These are phyloP conservation scores for Calonectria montana DNA, from an alignment of 2,329 filamentous ascomycete species.

Conservation along the genomic window DNA sequence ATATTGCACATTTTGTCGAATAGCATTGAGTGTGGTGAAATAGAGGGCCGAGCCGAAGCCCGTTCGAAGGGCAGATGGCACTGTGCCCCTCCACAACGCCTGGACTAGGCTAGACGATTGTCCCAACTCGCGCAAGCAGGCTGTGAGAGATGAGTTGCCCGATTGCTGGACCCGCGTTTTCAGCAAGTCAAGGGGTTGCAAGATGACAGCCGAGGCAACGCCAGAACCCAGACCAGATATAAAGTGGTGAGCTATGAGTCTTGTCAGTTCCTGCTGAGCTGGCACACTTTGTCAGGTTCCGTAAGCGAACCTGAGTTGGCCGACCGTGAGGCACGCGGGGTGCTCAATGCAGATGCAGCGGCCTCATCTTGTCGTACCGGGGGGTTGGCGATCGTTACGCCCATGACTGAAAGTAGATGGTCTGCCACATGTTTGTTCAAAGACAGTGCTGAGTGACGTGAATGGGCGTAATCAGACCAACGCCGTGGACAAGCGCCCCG, in stretches of 20 bases:
- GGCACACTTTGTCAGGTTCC: constrained; percentile 10
- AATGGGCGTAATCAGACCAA: constrained; percentile 34
- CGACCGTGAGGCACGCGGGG: constrained; percentile 31
- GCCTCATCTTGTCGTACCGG: constrained; percentile 37
- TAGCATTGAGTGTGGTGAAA: constrained; percentile 86
- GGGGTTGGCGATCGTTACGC: constrained; percentile 36
- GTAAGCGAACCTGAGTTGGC: constrained; percentile 42
- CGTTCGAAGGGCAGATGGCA: constrained; percentile 92
- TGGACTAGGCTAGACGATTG: constrained; percentile 71
- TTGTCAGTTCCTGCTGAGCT: constrained; percentile 26
- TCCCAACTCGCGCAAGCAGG: constrained; percentile 52
- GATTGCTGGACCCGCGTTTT: constrained; percentile 97
- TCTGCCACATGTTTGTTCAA: constrained; percentile 32
- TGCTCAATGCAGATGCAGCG: constrained; percentile 29
- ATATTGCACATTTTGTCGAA: constrained; percentile 73
- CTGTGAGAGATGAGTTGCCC: constrained; percentile 71
- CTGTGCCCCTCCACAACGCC: constrained; percentile 90
- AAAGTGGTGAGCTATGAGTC: constrained; percentile 80
- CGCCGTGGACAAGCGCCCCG: constrained; percentile 27
- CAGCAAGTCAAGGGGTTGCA: constrained; percentile 95
- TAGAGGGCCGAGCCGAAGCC: constrained; percentile 94
- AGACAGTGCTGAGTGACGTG: constrained; percentile 35
- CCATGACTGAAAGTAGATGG: constrained; percentile 39
- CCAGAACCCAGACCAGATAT: constrained; percentile 88
- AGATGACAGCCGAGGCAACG: constrained; percentile 85